Evolutionary conservation across 1,139 yeast species (phyloP), one percentile per base, ranked within the genome.

Genomic region (Kurtzmaniella quercitrusa): DNA sequence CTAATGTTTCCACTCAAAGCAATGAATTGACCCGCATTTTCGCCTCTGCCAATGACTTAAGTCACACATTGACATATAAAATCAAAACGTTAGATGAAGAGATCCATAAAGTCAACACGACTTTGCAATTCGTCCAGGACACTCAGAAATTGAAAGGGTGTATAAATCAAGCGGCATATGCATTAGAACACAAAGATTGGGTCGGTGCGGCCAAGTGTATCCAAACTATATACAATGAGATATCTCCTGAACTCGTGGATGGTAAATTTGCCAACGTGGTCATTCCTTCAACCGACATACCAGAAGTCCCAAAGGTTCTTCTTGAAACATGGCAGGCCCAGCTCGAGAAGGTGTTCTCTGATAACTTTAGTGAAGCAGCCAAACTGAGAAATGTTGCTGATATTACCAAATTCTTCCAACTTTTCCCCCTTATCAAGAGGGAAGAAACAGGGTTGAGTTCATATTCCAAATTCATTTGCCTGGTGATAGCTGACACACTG

Each of bases 271-370:
- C 96, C 2, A 76, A 82, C 40, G 80, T 76, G 38, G 88, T 87
- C 54, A 93, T 93, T n/a, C 98, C 99, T 0, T 82, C 95, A 0
- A 73, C 87, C 7, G 95, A 88, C 42, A 74, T 89, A n/a, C 96
- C 97, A 0, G 95, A 88, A 44, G 67, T 76, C 42, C 98, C 98
- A 0, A 60, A 63, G 12, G 74, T 66, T 1, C 67, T 86, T 0
- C 56, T 93, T 1, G 58, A 65, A 1, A 69, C 68, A 15, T 88
- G 95, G 78, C 74, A 80, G 3, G 66, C 65, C 1, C 73, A 80
- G 37, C 68, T 91, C 45, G 80, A 80, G 2, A 60, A 60, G 2
- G 65, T 81, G 2, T 89, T 89, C 55, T 63, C 74, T 39, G 57
- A 68, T 3, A 83, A 82, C 50, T 93, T 93, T 60, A 73, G 73